phyloP scores from a whole-genome alignment of 2,329 filamentous ascomycete genomes.

The Aaosphaeria arxii region DNA sequence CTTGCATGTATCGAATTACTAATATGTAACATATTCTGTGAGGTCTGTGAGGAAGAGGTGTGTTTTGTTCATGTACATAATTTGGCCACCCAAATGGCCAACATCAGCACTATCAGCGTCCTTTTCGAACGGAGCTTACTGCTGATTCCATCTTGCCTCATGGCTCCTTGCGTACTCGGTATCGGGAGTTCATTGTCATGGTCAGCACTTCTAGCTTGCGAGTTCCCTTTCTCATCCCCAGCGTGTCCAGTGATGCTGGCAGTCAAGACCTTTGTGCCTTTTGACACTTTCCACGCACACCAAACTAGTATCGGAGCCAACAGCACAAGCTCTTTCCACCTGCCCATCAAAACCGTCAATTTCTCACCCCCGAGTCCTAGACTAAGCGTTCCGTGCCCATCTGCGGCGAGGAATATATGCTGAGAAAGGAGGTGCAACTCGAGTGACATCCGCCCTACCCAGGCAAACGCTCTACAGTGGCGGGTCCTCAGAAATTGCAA shows the following conservation, averaged over 20 bases:
- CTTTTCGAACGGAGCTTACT: too few species aligned
- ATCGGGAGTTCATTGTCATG: too few species aligned
- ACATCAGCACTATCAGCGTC: too few species aligned
- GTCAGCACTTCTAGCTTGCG: too few species aligned
- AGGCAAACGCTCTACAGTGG: constrained; percentile 49
- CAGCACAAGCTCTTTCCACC: constrained; percentile 37
- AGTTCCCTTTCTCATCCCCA: constrained; percentile 2
- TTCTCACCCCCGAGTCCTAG: constrained; percentile 26
- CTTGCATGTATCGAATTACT: too few species aligned
- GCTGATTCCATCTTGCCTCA: too few species aligned
- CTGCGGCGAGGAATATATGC: constrained; percentile 61
- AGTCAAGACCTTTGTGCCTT: constrained; percentile 38
- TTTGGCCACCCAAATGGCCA: too few species aligned
- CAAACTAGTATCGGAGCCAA: constrained; percentile 45
- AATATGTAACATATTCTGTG: too few species aligned
- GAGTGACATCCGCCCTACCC: constrained; percentile 55
- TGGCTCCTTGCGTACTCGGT: too few species aligned
- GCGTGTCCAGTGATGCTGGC: constrained; percentile 27
- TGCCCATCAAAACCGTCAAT: constrained; percentile 18
- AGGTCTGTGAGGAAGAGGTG: too few species aligned
- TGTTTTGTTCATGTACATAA: too few species aligned
- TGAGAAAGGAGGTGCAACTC: constrained; percentile 61
- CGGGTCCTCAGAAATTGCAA: constrained; percentile 40
- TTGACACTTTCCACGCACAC: constrained; percentile 37
- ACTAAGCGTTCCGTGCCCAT: constrained; percentile 53